These are phyloP conservation scores for Betula pendula DNA, from an alignment of 306 rosid species.

Conservation along the genomic window DNA sequence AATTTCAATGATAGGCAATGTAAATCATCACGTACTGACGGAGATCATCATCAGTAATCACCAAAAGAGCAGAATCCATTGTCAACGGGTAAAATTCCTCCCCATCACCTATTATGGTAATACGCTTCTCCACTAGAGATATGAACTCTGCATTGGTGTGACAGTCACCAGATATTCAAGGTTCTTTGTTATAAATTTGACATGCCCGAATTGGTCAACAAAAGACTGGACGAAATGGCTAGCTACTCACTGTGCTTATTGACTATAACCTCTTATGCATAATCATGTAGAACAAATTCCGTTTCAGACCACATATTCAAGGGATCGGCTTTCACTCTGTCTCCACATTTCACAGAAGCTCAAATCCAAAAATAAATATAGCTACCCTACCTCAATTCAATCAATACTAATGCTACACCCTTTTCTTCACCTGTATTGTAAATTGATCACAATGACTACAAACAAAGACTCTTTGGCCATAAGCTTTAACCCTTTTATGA, in stretches of 20 bases:
- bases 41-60: conserved; percentile 63
- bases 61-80: conserved; percentile 66
- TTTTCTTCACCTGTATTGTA: no score
- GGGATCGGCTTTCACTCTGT: no score
- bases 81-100: conserved; percentile 69
- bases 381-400: no score
- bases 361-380: no score
- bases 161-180: conserved; percentile 72
- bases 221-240: conserved; percentile 77
- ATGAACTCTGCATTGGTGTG: conserved; percentile 59
- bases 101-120: conserved; percentile 59
- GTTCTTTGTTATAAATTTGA: conserved; percentile 60
- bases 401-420: no score
- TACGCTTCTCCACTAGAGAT: conserved; percentile 55
- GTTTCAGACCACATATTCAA: conserved; percentile 62
- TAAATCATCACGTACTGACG: no score
- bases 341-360: no score
- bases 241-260: conserved; percentile 76
- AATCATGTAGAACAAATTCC: conserved; percentile 60
- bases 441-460: no score
- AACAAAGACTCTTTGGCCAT: no score
- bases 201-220: conserved; percentile 39
- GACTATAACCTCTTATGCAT: conserved; percentile 62
- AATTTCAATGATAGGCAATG: neutral
- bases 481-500: no score